phyloP scores from a whole-genome alignment of 352 stramenopile species.

The Phytophthora meadii region DNA sequence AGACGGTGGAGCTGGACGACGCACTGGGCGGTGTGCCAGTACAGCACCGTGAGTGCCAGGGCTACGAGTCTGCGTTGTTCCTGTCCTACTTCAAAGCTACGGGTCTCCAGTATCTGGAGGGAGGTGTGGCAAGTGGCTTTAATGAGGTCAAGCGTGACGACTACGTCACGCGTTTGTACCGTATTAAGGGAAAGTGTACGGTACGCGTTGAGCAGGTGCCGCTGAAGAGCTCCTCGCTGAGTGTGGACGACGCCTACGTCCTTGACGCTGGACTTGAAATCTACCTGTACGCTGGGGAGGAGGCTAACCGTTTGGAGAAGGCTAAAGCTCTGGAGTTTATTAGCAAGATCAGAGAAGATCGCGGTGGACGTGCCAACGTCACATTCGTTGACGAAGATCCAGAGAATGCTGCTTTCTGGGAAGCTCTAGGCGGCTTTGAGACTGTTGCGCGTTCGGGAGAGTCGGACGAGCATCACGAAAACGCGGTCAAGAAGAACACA shows the following conservation, averaged over 20 bases:
- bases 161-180: constrained; percentile 88
- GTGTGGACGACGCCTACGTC: constrained; percentile 95
- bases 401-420: constrained; percentile 93
- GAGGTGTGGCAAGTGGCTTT: constrained; percentile 95
- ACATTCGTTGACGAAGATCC: constrained; percentile 92
- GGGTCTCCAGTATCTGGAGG: constrained; percentile 91
- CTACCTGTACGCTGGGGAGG: constrained; percentile 86
- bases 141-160: constrained; percentile 89
- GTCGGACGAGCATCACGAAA: constrained; percentile 72
- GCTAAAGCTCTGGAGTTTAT: constrained; percentile 91
- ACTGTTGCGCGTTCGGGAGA: constrained; percentile 72
- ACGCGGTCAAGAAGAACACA: constrained; percentile 64
- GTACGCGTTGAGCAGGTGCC: constrained; percentile 90
- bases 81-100: constrained; percentile 94
- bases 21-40: constrained; percentile 90
- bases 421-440: constrained; percentile 84
- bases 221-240: constrained; percentile 84
- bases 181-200: constrained; percentile 92
- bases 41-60: constrained; percentile 92
- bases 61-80: constrained; percentile 90
- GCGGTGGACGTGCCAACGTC: constrained; percentile 79
- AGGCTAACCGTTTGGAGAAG: constrained; percentile 91
- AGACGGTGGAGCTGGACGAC: constrained; percentile 97
- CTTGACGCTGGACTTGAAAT: constrained; percentile 93
- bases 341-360: constrained; percentile 87